These are phyloP conservation scores for Thuja plicata DNA, from an alignment of 83 land plant genomes.

Conservation along the genomic window DNA sequence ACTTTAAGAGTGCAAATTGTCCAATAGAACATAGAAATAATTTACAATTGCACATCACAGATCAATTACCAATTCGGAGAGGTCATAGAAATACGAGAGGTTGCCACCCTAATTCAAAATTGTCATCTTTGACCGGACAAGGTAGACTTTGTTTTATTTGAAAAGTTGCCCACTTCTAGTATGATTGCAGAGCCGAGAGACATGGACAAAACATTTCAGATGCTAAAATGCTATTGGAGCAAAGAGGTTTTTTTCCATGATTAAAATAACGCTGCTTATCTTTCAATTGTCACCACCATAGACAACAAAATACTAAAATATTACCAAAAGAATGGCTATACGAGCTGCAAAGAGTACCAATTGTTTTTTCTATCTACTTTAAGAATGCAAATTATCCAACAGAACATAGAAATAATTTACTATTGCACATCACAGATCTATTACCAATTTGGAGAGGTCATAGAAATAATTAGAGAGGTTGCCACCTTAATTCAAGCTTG, in stretches of 20 bases:
- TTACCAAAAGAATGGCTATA: background rate
- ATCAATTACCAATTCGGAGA: background rate
- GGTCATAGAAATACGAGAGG: background rate
- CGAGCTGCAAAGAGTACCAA: background rate
- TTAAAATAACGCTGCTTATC: background rate
- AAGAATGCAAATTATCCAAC: background rate
- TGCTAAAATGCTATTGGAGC: background rate
- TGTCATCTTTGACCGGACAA: background rate
- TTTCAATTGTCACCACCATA: background rate
- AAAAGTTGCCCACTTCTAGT: background rate
- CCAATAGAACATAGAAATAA: background rate
- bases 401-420: background rate
- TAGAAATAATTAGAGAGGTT: background rate
- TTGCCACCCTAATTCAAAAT: background rate
- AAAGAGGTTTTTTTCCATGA: background rate
- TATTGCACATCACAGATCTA: background rate
- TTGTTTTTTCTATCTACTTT: too few species aligned
- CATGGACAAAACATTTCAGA: background rate
- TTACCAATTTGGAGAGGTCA: background rate
- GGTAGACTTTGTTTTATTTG: background rate
- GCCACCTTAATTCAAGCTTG: background rate
- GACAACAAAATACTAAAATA: background rate
- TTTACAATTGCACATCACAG: background rate
- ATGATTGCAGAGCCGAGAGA: background rate
- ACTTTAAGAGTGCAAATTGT: background rate